Evolutionary conservation across 2,329 filamentous ascomycete genomes (phyloP), one percentile per base, ranked within the genome.

Genomic region (Monosporascus sp.): DNA sequence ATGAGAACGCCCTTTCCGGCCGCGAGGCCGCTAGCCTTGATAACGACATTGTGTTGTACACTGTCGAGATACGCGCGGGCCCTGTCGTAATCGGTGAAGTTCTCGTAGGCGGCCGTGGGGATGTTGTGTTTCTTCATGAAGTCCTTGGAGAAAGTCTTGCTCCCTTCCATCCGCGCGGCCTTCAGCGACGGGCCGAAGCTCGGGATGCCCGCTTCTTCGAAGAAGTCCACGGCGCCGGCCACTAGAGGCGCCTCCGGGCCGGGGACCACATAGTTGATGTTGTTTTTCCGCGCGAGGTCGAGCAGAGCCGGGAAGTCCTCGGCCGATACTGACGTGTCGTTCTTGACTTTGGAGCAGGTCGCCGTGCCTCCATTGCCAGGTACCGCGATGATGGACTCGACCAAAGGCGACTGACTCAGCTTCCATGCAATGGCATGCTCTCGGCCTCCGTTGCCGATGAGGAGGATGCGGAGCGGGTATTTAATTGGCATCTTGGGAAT

Each of bases 381-480:
- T 45, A 85, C 81, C 44, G 76, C 81, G 62, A 81, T 77, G 68
- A 97, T 93, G 63, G 85, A 80, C 64, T 90, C 84, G 56, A 96
- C 89, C 46, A 80, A 79, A 43, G 86, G 78, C 17, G 91, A 96
- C 70, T 96, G 88, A 66, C 86, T 84, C 58, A 97, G 78, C 74
- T 95, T 97, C 92, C 92, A 97, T 43, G 92, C 91, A 58, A 97
- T 81, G 47, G 92, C 90, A 73, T 97, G 91, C 75, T 99, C 94
- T 65, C 94, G 86, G 63, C 93, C 94, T 61, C 94, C 94, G 68
- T 93, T 96, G 66, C 94, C 93, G 60, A 97, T 85, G 58, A 97
- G 85, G 58, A 97, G 85, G 62, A 97, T 80, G 62, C 85, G 82
- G 58, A 91, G 78, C 35, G 71, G 60, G 48, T 55, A 63, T 52